Conservation (phyloP, 345 rosid species). For the Carallia brachiata region DNA sequence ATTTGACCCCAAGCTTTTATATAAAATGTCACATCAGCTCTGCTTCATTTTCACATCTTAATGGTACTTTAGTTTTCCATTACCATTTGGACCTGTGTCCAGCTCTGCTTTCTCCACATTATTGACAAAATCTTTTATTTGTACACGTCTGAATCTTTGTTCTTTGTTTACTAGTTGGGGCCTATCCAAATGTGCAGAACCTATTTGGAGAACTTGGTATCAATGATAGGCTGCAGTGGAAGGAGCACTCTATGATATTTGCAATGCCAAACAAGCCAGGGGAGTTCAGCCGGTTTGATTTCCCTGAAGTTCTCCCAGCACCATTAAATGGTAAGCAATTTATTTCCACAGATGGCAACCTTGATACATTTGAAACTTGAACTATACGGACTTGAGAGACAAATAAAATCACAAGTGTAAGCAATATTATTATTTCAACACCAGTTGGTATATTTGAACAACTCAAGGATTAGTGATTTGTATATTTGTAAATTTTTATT, state of each 20-base stretch:
- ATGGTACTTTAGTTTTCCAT: background rate
- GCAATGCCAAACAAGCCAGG: constrained; percentile 98
- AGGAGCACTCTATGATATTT: constrained; percentile 97
- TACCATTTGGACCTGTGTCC: background rate
- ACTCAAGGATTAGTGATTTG: too few species aligned
- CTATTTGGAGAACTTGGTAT: constrained; percentile 93
- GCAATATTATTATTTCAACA: too few species aligned
- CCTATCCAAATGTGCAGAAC: constrained; percentile 92
- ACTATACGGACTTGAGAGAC: background rate
- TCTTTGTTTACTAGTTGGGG: constrained; percentile 65
- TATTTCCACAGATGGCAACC: background rate
- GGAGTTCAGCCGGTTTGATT: constrained; percentile 94
- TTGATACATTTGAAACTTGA: background rate
- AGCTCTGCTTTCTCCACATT: background rate
- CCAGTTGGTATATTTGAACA: too few species aligned
- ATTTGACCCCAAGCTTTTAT: background rate
- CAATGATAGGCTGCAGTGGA: constrained; percentile 88
- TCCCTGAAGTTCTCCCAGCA: constrained; percentile 78
- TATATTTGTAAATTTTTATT: too few species aligned
- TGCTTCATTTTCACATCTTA: background rate
- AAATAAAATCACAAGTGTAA: too few species aligned
- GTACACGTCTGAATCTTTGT: constrained; percentile 10
- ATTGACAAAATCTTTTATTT: background rate
- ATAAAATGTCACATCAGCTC: background rate
- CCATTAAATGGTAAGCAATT: constrained; percentile 76